Percentiles rank a stretch among this genome's conserved stretches.
Conservation (phyloP, 164 flowering plant species). For the Berberis vulgaris region DNA sequence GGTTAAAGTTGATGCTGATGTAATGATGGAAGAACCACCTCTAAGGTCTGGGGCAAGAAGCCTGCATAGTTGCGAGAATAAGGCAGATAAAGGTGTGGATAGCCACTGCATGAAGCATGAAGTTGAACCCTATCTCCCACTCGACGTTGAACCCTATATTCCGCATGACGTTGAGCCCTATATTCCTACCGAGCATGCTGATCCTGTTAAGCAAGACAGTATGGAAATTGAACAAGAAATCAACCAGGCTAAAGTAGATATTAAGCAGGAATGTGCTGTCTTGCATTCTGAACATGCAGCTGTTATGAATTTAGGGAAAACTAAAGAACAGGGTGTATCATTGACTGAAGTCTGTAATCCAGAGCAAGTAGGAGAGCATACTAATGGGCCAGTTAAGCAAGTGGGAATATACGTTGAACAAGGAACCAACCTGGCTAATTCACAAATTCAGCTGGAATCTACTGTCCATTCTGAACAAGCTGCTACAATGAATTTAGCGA, state of each 20-base stretch:
- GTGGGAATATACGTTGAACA: too few relatives aligned
- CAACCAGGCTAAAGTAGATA: slow-evolving; percentile 29
- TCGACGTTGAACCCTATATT: slow-evolving; percentile 24
- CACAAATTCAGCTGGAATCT: too few relatives aligned
- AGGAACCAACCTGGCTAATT: too few relatives aligned
- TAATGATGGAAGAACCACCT: slow-evolving; percentile 41
- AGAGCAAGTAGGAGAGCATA: slow-evolving; percentile 72
- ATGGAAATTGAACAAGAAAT: slow-evolving; percentile 14
- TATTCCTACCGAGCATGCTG: slow-evolving; percentile 26
- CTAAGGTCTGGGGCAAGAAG: slow-evolving; percentile 25
- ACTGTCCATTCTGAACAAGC: too few relatives aligned
- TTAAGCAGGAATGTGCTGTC: slow-evolving; percentile 26
- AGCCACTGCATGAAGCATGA: slow-evolving; percentile 24
- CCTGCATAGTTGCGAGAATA: slow-evolving; percentile 21
- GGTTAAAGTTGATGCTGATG: slow-evolving; percentile 38
- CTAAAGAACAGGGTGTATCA: slow-evolving; percentile 88
- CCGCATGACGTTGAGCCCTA: slow-evolving; percentile 26
- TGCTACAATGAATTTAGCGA: too few relatives aligned
- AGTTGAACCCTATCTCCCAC: slow-evolving; percentile 16
- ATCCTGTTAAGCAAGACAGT: slow-evolving; percentile 31
- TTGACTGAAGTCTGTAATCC: slow-evolving; percentile 90
- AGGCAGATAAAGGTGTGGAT: slow-evolving; percentile 28
- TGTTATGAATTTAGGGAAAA: slow-evolving; percentile 76
- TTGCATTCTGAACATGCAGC: slow-evolving; percentile 33
- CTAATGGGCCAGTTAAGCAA: too few relatives aligned